phyloP scores from a whole-genome alignment of 139 green algal species.

The Yamagishiella unicocca region DNA sequence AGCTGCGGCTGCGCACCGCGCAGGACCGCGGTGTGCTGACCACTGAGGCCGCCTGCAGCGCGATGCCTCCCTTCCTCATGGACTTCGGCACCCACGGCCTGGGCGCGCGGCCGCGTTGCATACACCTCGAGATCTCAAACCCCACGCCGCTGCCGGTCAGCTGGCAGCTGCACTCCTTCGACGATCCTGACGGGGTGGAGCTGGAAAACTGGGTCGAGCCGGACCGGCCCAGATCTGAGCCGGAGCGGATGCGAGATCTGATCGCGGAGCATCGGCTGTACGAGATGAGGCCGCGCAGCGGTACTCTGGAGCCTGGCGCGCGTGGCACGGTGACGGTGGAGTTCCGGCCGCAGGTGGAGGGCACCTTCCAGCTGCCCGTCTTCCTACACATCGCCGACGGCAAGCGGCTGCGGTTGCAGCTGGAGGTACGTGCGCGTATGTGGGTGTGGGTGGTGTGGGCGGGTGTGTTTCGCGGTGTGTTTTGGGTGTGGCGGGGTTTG shows the following conservation, averaged over 20 bases:
- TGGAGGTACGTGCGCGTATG: too few species aligned
- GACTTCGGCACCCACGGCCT: slow-evolving; percentile 64
- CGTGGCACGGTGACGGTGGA: slow-evolving; percentile 42
- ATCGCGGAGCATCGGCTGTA: slow-evolving; percentile 77
- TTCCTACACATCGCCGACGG: slow-evolving; percentile 74
- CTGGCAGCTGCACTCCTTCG: slow-evolving; percentile 72
- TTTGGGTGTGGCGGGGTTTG: background rate
- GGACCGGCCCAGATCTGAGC: slow-evolving; percentile 61
- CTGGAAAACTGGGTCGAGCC: slow-evolving; percentile 85
- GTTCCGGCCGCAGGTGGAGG: slow-evolving; percentile 54
- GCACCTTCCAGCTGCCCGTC: slow-evolving; percentile 68
- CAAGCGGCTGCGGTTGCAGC: slow-evolving; percentile 75
- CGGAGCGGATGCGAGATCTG: slow-evolving; percentile 63
- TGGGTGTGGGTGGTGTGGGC: too few species aligned
- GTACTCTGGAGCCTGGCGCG: slow-evolving; percentile 49
- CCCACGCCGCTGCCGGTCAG: slow-evolving; percentile 47
- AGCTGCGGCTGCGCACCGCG: slow-evolving; percentile 44
- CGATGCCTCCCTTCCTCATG: slow-evolving; percentile 62
- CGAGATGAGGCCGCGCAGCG: slow-evolving; percentile 61
- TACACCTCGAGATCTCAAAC: slow-evolving; percentile 70
- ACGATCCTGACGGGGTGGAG: slow-evolving; percentile 70
- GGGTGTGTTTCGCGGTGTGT: too few species aligned
- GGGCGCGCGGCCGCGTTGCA: slow-evolving; percentile 16
- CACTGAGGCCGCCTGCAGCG: slow-evolving; percentile 48
- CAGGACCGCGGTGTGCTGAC: slow-evolving; percentile 57